Percentiles rank a stretch among this genome's conserved stretches.
These are phyloP conservation scores for Russula lepida DNA, from an alignment of 768 basidiomycete genomes.

Conservation along the genomic window DNA sequence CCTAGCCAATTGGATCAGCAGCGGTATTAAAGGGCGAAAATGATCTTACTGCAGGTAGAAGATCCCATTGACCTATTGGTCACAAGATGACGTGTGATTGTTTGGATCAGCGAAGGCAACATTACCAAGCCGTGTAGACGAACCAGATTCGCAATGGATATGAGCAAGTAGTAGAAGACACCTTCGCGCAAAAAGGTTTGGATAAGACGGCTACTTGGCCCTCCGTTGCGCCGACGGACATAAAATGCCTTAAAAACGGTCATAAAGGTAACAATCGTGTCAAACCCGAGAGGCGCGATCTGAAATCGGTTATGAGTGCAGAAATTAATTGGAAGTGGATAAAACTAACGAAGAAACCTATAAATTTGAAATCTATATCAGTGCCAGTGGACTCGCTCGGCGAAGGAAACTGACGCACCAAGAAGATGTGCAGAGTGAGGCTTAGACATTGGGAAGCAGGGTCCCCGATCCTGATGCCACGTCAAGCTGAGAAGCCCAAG, in stretches of 20 bases:
- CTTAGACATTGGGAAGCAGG: conserved; percentile 75
- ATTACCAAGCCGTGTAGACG: conserved; percentile 12
- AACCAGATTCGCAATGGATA: conserved; percentile 77
- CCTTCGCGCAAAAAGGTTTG: conserved; percentile 83
- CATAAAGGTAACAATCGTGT: conserved; percentile 73
- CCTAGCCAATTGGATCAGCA: conserved; percentile 31
- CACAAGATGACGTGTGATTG: conserved; percentile 2
- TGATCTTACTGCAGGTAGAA: conserved; percentile 71
- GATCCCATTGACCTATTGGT: conserved; percentile 58
- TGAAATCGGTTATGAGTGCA: conserved; percentile 25
- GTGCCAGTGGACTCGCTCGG: not conserved
- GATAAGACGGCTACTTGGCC: conserved; percentile 69
- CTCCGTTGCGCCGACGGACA: conserved; percentile 67
- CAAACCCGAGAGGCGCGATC: conserved; percentile 77
- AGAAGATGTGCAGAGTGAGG: conserved; percentile 78
- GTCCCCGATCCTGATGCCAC: conserved; percentile 40
- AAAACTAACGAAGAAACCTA: conserved; percentile 31
- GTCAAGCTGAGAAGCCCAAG: not conserved
- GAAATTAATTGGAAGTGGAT: not conserved
- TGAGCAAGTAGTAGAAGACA: conserved; percentile 77
- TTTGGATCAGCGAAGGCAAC: not conserved
- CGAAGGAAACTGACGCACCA: conserved; percentile 34
- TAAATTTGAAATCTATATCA: conserved; percentile 24
- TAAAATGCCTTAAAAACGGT: conserved; percentile 72
- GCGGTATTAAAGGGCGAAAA: conserved; percentile 11